Base-by-base conservation (phyloP, 2,329 filamentous ascomycete genomes). In the Paraconiothyrium brasiliense region DNA sequence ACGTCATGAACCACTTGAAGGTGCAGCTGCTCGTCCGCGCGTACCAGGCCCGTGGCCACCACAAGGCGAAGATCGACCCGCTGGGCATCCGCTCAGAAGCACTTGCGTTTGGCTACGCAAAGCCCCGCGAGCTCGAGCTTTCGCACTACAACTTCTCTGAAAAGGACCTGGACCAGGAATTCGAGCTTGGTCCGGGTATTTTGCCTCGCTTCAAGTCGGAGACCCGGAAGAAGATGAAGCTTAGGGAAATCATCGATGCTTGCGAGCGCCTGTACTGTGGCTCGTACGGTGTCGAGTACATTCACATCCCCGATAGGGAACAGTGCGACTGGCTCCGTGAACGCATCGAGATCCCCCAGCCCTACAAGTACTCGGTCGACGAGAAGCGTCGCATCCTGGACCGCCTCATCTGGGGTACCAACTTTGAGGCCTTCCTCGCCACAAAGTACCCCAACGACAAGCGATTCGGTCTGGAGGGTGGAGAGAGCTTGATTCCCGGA, bases 401-500 rank as follows among this genome's bases (percentile, higher is more conserved):
- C 83, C 92, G 95, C 76, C 86, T 99, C 68, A 99, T 99, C 80
- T 99, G 95, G 95, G 94, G 92, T 79, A 97, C 94, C 67, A 97
- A 93, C 82, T 99, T 99, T 80, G 95, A 99, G 84, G 84, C 89
- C 63, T 99, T 99, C 87, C 84, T 97, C 70, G 90, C 95, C 60
- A 97, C 93, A 61, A 99, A 99, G 82, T 98, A 97, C 82, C 95
- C 95, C 80, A 99, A 99, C 82, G 95, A 99, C 84, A 99, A 99
- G 87, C 92, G 95, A 77, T 99, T 99, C 81, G 95, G 95, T 83
- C 88, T 99, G 32, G 95, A 99, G 84, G 95, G 95, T 78, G 97
- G 94, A 76, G 95, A 99, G 82, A 94, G 93, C 60, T 87, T 99
- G 69, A 96, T 99, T 61, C 95, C 95, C 32, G 95, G 95, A 80